Evolutionary conservation across 2,329 filamentous ascomycete genomes (phyloP).

Genomic region (Venturia effusa): DNA sequence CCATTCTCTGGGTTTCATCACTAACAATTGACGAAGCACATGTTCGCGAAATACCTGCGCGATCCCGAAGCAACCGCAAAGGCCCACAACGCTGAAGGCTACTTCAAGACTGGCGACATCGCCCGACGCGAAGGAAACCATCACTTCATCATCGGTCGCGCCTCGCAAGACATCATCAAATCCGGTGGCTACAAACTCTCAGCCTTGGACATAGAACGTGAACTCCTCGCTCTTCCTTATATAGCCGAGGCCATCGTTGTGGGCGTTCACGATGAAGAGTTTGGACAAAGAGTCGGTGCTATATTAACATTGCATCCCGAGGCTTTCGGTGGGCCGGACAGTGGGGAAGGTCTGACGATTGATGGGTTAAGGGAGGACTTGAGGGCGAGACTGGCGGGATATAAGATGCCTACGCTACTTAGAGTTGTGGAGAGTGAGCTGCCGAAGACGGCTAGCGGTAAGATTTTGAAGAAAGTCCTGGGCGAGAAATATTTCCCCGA

Average conservation of each 20-base stretch:
- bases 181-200: constrained; percentile 46
- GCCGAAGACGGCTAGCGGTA: constrained; percentile 38
- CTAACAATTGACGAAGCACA: constrained; percentile 18
- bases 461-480: constrained; percentile 40
- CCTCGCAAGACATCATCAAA: constrained; percentile 44
- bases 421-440: constrained; percentile 34
- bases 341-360: constrained; percentile 23
- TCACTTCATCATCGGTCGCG: constrained; percentile 44
- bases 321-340: background rate
- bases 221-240: constrained; percentile 37
- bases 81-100: constrained; percentile 37
- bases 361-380: constrained; percentile 33
- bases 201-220: constrained; percentile 43
- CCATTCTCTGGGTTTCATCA: background rate
- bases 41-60: constrained; percentile 30
- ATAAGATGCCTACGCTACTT: constrained; percentile 39
- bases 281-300: constrained; percentile 44
- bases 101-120: constrained; percentile 39
- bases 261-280: constrained; percentile 42
- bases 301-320: constrained; percentile 33
- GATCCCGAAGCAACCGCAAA: constrained; percentile 34
- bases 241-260: constrained; percentile 43
- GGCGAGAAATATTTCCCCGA: constrained; percentile 29
- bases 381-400: constrained; percentile 32
- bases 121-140: constrained; percentile 30